Evolutionary conservation across 2,329 filamentous ascomycete species (phyloP).

Genomic region (Ambrosiella beaveri): DNA sequence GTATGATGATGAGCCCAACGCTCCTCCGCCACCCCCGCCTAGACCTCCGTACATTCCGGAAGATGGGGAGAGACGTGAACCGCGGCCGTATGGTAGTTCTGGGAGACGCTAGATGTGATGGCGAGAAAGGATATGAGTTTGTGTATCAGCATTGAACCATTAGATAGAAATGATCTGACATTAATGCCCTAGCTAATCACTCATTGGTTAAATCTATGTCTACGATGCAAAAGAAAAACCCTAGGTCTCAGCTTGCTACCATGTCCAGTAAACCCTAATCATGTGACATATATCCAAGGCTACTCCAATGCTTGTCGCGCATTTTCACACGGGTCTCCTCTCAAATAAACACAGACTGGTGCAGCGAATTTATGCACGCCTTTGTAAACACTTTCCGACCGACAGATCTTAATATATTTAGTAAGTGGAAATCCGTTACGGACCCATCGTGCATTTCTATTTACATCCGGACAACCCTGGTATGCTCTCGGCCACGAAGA

Average conservation of each 20-base stretch:
- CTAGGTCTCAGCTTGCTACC: background rate
- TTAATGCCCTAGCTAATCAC: background rate
- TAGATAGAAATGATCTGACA: background rate
- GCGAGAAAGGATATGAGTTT: too few relatives aligned
- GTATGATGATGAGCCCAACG: slow-evolving; percentile 5
- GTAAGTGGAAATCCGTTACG: too few relatives aligned
- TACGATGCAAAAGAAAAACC: background rate
- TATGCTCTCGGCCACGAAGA: background rate
- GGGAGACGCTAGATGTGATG: background rate
- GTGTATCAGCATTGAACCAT: background rate
- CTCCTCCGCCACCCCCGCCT: slow-evolving; percentile 9
- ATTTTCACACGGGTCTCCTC: slow-evolving; percentile 1
- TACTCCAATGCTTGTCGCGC: background rate
- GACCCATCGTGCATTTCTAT: background rate
- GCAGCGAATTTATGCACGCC: background rate
- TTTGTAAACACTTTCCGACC: background rate
- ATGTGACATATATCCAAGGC: background rate
- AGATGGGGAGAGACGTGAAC: slow-evolving; percentile 4
- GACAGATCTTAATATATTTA: background rate
- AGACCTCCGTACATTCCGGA: slow-evolving; percentile 9
- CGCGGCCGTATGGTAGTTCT: slow-evolving; percentile 7
- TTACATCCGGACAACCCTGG: background rate
- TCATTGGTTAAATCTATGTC: background rate
- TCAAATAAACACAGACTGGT: background rate
- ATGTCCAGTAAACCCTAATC: background rate